Conservation (phyloP, 2,329 filamentous ascomycete genomes). For the Fusarium tanahbumbuense region DNA sequence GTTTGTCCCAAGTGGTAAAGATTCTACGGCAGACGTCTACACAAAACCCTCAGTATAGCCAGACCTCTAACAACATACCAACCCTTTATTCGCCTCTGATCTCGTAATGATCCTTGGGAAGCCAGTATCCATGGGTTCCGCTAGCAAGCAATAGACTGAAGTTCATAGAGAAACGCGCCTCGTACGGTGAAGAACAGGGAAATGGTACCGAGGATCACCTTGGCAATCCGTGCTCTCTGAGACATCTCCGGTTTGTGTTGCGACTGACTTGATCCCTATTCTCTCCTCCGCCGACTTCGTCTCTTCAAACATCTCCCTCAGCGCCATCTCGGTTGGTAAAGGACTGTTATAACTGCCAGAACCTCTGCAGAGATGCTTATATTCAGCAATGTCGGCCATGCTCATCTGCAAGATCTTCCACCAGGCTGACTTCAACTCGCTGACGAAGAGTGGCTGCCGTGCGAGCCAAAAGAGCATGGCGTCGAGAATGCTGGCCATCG, state of each 20-base stretch:
- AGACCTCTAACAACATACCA: slow-evolving; percentile 6
- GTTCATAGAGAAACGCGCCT: slow-evolving; percentile 39
- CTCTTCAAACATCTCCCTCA: slow-evolving; percentile 40
- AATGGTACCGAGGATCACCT: neutral
- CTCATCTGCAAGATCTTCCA: slow-evolving; percentile 39
- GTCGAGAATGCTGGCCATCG: slow-evolving; percentile 49
- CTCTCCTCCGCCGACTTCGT: neutral
- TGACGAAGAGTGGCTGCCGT: slow-evolving; percentile 40
- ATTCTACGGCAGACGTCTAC: slow-evolving; percentile 18
- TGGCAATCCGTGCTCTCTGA: neutral
- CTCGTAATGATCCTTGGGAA: neutral
- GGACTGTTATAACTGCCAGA: slow-evolving; percentile 23
- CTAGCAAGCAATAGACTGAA: neutral
- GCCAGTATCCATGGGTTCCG: neutral
- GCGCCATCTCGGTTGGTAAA: slow-evolving; percentile 31
- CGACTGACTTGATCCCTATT: neutral
- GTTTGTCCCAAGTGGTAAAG: slow-evolving; percentile 4
- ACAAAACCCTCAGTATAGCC: slow-evolving; percentile 24
- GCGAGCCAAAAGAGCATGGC: slow-evolving; percentile 45
- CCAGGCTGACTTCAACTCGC: slow-evolving; percentile 46
- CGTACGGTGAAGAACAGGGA: slow-evolving; percentile 7
- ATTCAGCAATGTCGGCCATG: slow-evolving; percentile 45
- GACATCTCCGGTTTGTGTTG: neutral
- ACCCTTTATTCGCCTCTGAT: neutral
- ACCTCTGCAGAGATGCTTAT: slow-evolving; percentile 35